Percentiles rank a stretch among this genome's conserved stretches.
Evolutionary conservation across 2,329 filamentous ascomycete species (phyloP).

Genomic region (Aspergillus melleus): DNA sequence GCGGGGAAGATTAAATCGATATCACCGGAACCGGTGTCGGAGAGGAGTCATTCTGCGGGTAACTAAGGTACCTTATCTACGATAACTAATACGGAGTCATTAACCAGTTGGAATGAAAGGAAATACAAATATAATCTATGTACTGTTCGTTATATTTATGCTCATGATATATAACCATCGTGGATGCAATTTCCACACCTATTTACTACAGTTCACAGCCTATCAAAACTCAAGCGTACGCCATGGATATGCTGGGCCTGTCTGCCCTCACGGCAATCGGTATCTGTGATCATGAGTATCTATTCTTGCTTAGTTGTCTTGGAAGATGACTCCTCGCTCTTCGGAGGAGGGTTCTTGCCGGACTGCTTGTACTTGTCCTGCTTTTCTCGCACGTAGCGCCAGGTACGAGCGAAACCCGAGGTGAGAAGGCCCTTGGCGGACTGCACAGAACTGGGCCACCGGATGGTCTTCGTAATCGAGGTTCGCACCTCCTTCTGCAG

Average conservation of each 20-base stretch:
- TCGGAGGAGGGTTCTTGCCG: constrained; percentile 28
- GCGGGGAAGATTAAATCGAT: constrained; percentile 16
- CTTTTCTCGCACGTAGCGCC: constrained; percentile 83
- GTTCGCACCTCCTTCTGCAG: constrained; percentile 69
- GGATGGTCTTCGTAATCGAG: constrained; percentile 83
- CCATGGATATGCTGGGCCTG: constrained; percentile 18
- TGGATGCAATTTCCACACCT: constrained; percentile 12
- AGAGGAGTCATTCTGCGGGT: background rate
- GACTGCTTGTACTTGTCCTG: constrained; percentile 58
- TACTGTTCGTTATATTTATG: background rate
- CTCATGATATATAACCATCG: background rate
- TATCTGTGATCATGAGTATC: constrained; percentile 2
- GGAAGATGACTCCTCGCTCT: constrained; percentile 14
- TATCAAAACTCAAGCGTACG: constrained; percentile 10
- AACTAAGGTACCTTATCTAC: too few relatives aligned
- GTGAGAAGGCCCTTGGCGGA: constrained; percentile 82
- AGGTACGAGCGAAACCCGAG: constrained; percentile 67
- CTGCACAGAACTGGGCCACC: constrained; percentile 88
- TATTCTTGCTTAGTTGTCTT: constrained; percentile 25
- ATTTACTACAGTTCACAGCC: constrained; percentile 8
- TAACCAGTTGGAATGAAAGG: too few relatives aligned
- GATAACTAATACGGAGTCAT: too few relatives aligned
- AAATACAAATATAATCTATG: background rate
- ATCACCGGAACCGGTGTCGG: constrained; percentile 20
- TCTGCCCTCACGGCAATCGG: constrained; percentile 3